Evolutionary conservation across 1,284 basidiomycete genomes (phyloP), one percentile per base, ranked within the genome.

Genomic region (Pterula multifida): DNA sequence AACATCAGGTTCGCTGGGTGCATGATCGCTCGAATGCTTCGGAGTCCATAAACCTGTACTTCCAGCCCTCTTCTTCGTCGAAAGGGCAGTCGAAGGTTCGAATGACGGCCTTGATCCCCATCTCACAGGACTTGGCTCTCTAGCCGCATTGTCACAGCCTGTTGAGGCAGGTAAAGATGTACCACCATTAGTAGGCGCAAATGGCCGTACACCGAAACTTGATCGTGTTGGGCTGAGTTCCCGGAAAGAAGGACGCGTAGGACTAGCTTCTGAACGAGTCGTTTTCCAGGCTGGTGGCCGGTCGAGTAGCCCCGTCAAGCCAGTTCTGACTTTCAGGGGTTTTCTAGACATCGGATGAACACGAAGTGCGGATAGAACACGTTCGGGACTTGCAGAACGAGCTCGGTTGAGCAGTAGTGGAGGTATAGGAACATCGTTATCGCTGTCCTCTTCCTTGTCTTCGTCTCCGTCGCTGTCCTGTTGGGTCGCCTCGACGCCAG

Each of bases 241-340:
- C 6, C 39, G 13, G 39, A 22, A 17, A 6, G 13, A n/a, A 42
- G 21, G 39, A 4, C 39, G 6, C 6, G 13, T 42, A 42, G 39
- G 39, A 22, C n/a, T 42, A 22, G 39, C 21, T 17, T 42, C 39
- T 11, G 21, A 22, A 42, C 13, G n/a, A 6, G 39, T n/a, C 39
- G 21, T 32, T 15, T 32, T 32, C 6, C 28, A 19, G 9, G n/a
- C 9, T 17, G 39, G 9, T 4, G 64, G 63, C 51, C 55, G 21
- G 17, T 42, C 39, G 9, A 42, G 21, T 42, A 42, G 21, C 9
- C 9, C 21, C 9, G 39, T 54, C 15, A 42, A 19, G 4, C 39
- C 39, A 6, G 39, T 22, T 22, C 21, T 42, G 17, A 9, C 6
- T 32, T 15, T 32, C 28, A 32, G 15, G 6, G 28, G 39, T 22